Evolutionary conservation across 2,329 filamentous ascomycete genomes (phyloP).

Genomic region (Colletotrichum nymphaeae): DNA sequence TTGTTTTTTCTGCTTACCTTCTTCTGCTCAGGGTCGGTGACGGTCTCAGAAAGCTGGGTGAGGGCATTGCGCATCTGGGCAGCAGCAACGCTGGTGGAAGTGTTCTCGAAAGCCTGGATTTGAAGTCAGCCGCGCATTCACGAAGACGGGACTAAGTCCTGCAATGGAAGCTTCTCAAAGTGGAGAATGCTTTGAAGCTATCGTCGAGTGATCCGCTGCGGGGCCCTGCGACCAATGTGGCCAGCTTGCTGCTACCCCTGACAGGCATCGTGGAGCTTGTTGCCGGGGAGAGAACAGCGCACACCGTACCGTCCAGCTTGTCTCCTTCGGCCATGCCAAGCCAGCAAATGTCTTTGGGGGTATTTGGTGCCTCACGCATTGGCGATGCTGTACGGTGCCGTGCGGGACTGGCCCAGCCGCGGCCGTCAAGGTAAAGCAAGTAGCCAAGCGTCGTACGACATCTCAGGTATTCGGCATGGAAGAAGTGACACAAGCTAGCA

Average conservation of each 20-base stretch:
- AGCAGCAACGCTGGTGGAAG: slow-evolving; percentile 95
- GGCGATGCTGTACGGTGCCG: background rate
- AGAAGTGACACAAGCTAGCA: background rate
- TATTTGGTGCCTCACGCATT: background rate
- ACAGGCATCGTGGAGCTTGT: background rate
- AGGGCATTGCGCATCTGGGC: slow-evolving; percentile 99
- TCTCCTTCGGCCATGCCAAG: background rate
- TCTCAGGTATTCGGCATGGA: background rate
- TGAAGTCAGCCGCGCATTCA: slow-evolving; percentile 46
- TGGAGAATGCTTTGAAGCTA: background rate
- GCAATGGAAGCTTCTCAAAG: background rate
- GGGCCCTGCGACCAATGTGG: background rate
- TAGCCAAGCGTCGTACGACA: background rate
- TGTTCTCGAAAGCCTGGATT: slow-evolving; percentile 96
- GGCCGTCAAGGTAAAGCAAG: background rate
- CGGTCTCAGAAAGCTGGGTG: slow-evolving; percentile 90
- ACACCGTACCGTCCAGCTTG: background rate
- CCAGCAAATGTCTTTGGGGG: background rate
- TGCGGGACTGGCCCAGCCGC: background rate
- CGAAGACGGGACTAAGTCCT: background rate
- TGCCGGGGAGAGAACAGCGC: background rate
- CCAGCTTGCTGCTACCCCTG: background rate
- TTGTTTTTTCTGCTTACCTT: slow-evolving; percentile 70
- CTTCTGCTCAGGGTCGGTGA: slow-evolving; percentile 82
- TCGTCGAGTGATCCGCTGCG: background rate